Evolutionary conservation across 805 yeast species (phyloP).

Genomic region (Myxozyma sirexii): DNA sequence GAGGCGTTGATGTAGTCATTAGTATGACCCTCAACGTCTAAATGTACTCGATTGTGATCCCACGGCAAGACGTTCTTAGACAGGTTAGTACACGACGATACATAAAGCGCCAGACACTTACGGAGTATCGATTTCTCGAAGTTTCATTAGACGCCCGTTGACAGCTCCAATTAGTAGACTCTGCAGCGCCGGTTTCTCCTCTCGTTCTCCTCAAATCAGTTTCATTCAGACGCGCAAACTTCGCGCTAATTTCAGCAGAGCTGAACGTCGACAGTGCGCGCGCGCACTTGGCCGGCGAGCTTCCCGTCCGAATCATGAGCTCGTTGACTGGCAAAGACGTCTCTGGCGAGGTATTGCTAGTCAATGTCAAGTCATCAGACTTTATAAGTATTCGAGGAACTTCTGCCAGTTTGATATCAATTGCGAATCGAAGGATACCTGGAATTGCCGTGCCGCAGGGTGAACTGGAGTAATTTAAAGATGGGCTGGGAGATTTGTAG

Average conservation of each 20-base stretch:
- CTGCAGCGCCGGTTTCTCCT: not conserved
- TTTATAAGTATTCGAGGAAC: not conserved
- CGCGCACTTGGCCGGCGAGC: not conserved
- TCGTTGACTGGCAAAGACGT: not conserved
- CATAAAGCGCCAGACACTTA: not conserved
- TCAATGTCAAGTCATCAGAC: not conserved
- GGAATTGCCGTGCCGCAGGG: not conserved
- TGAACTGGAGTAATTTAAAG: not conserved
- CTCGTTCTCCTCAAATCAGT: not conserved
- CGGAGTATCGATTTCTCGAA: constrained; percentile 3
- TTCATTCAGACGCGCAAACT: constrained; percentile 10
- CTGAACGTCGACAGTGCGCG: not conserved
- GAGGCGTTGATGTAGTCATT: constrained; percentile 86
- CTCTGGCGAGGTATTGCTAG: not conserved
- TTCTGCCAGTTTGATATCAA: constrained; percentile 4
- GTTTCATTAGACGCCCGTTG: not conserved
- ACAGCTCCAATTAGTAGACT: not conserved
- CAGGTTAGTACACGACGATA: not conserved
- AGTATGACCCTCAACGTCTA: constrained; percentile 39
- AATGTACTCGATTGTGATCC: constrained; percentile 71
- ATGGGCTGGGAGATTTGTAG: not conserved
- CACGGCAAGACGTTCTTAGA: constrained; percentile 61
- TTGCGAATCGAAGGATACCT: not conserved
- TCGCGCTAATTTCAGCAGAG: not conserved
- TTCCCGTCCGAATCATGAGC: not conserved